Base-by-base conservation (phyloP, 495 filamentous ascomycete genomes). In the Polyplosphaeria fusca region DNA sequence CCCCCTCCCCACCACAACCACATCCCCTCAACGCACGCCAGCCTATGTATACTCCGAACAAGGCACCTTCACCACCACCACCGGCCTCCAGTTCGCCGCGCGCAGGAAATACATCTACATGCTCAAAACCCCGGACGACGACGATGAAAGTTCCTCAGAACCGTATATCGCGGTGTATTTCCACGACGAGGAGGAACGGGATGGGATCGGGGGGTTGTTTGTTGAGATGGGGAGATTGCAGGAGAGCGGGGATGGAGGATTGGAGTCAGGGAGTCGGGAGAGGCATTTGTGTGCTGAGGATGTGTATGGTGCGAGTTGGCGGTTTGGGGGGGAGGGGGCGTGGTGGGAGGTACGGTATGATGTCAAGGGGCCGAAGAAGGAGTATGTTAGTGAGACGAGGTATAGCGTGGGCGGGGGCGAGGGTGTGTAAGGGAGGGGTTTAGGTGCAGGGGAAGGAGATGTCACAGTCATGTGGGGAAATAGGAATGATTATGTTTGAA, bases 341-440 rank as follows among this genome's bases (percentile, higher is more conserved):
- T 61, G 57, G 57, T 65, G 56, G 62, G 57, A 58, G 27, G 55
- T 65, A 5, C 9, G 42, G n/a, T 65, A 65, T 40, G 57, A 61
- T 39, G 62, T 61, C n/a, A 53, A 53, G 22, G 57, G 57, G 42
- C 57, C 62, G 13, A 52, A 53, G 52, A 65, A 65, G 43, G 57
- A 61, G 37, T 65, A 65, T 54, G 52, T 65, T 22, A 65, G 62
- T 40, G 25, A 39, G 52, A 61, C 62, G 13, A 47, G 62, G 46
- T 61, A 65, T 55, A n/a, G n/a, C n/a, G n/a, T n/a, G n/a, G n/a
- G n/a, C n/a, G n/a, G n/a, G n/a, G n/a, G n/a, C n/a, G n/a, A n/a
- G n/a, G n/a, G n/a, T n/a, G n/a, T n/a, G n/a, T n/a, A n/a, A n/a
- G n/a, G n/a, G n/a, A n/a, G n/a, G n/a, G n/a, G n/a, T n/a, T n/a